Base-by-base conservation (phyloP, 2,329 filamentous ascomycete species). In the Ophiocordyceps australis region DNA sequence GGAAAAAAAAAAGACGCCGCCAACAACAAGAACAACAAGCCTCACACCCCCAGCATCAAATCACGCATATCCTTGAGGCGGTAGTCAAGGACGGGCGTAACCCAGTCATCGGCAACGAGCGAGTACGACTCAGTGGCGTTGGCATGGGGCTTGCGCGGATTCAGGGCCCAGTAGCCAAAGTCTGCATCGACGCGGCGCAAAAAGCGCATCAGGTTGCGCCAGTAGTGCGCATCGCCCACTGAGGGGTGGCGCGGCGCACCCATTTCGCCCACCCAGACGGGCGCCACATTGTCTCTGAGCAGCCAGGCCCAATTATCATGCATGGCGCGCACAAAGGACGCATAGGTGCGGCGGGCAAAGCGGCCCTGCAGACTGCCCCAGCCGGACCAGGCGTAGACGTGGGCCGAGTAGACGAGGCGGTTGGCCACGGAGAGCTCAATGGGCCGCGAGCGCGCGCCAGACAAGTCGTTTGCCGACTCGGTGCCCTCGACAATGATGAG, bases 141-240 rank as follows among this genome's bases (percentile, higher is more conserved):
- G 20, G 61, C 52, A 30, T 57, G 57, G 8, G 69, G 65, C 46
- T 78, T 77, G 24, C 66, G 54, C 20, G 72, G 66, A 47, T 77
- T 77, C 35, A 77, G 42, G 11, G 72, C 72, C 74, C 73, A 78
- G 46, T 77, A 78, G 6, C 65, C 73, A 50, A 73, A 74, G 37
- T 76, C 71, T 8, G 65, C 66, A 36, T 74, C 67, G 26, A 67
- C 45, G 3, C 51, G 46, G 38, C 59, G 58, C 30, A 77, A 52
- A 42, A 62, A 74, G 16, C 53, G 54, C 50, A 74, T 50, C 43
- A 77, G 44, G 41, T 76, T 68, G 22, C 50, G 46, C 73, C 72
- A 77, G 49, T 77, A 78, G 38, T 72, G 69, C 28, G 54, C 53
- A 34, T 74, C 68, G 7, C 68, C 66, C 7, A 57, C 47, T 18